These are phyloP conservation scores for Kodamaea sp. DNA, from an alignment of 1,139 yeast genomes.

Conservation along the genomic window DNA sequence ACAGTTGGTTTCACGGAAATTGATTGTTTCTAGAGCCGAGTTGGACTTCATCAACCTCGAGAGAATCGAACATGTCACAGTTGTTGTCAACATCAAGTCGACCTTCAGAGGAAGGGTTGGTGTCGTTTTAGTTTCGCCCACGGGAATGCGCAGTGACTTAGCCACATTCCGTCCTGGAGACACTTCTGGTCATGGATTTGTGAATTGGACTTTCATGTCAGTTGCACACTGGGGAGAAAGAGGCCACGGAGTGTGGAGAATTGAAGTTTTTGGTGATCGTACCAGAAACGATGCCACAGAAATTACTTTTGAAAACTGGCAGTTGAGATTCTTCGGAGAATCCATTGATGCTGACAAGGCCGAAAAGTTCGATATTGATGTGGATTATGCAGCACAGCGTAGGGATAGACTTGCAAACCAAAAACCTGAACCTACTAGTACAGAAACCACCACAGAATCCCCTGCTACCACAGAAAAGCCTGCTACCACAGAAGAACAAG, in stretches of 20 bases:
- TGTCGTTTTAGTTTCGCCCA: constrained; percentile 70
- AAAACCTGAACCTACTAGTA: constrained; percentile 6
- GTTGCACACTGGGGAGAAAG: constrained; percentile 98
- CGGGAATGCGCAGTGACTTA: constrained; percentile 69
- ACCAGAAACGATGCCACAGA: constrained; percentile 23
- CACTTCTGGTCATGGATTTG: constrained; percentile 56
- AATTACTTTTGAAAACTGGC: constrained; percentile 69
- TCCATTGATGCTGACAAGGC: constrained; percentile 64
- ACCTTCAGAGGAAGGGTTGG: constrained; percentile 69
- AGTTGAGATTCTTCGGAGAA: constrained; percentile 81
- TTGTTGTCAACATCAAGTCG: constrained; percentile 71
- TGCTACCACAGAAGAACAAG: constrained; percentile 1
- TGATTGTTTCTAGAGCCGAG: constrained; percentile 51
- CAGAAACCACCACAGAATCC: constrained; percentile 7
- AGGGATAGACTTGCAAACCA: constrained; percentile 26
- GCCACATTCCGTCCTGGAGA: constrained; percentile 75
- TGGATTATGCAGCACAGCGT: constrained; percentile 44
- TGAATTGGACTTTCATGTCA: constrained; percentile 92
- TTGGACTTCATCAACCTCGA: constrained; percentile 61
- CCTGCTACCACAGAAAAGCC: constrained; percentile 2
- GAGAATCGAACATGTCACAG: constrained; percentile 82
- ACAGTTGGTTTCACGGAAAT: constrained; percentile 37
- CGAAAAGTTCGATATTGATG: constrained; percentile 40
- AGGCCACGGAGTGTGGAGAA: constrained; percentile 81
- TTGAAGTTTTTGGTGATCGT: constrained; percentile 51